Evolutionary conservation across 345 rosid species (phyloP).

Genomic region (Eutrema heterophyllum): DNA sequence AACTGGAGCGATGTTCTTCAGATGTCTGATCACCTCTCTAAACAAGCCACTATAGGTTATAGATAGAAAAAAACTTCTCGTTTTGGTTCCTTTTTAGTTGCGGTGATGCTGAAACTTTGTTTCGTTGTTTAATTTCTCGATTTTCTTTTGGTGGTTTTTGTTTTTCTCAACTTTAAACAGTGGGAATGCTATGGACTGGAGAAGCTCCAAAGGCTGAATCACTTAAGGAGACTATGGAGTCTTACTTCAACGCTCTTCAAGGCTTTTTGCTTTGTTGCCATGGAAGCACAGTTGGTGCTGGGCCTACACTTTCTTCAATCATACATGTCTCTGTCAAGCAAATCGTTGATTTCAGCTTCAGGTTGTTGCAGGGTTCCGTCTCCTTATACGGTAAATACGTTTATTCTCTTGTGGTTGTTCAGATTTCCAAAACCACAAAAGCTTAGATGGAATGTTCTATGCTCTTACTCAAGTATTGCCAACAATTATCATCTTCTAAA

Average conservation of each 20-base stretch:
- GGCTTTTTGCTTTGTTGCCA: constrained; percentile 76
- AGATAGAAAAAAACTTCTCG: neutral
- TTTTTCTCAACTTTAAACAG: constrained; percentile 33
- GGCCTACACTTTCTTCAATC: constrained; percentile 69
- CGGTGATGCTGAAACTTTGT: neutral
- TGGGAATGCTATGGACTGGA: constrained; percentile 92
- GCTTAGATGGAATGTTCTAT: neutral
- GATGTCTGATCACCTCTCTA: constrained; percentile 76
- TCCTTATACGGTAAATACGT: constrained; percentile 48
- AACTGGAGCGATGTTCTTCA: constrained; percentile 69
- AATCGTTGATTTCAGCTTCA: constrained; percentile 80
- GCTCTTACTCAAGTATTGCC: neutral
- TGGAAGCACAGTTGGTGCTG: constrained; percentile 79
- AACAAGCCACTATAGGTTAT: constrained; percentile 80
- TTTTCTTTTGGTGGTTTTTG: neutral
- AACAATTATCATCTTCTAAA: neutral
- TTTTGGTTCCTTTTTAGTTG: neutral
- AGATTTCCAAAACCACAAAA: neutral
- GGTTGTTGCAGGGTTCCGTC: constrained; percentile 70
- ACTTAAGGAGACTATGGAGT: constrained; percentile 60
- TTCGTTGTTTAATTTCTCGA: neutral
- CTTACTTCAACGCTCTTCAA: constrained; percentile 69
- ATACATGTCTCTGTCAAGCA: constrained; percentile 58
- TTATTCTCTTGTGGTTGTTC: neutral
- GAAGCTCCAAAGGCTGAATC: constrained; percentile 60